Base-by-base conservation (phyloP, 805 yeast species). In the Sugiyamaella mastotermitis region DNA sequence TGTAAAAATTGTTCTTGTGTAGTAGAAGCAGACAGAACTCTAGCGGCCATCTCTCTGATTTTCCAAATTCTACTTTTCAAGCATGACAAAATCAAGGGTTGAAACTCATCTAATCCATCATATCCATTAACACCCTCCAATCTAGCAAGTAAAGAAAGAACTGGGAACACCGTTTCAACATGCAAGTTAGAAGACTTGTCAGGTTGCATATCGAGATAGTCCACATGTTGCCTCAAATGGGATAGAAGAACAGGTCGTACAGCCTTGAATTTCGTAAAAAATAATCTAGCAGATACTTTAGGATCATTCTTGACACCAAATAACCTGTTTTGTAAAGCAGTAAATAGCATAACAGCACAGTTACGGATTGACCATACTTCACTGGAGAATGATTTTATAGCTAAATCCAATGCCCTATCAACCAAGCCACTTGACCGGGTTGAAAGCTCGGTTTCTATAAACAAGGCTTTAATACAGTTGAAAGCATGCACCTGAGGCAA, bases 401-500 rank as follows among this genome's bases (percentile, higher is more conserved):
- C 68, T 15, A 84, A 56, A 18, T 68, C 66, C 19, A 90, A 61
- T 0, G 83, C 81, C 8, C 61, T 58, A 41, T 78, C 78, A 6
- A 80, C 66, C 52, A 65, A 78, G 3, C 60, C 58, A 0, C 72
- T 57, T 8, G 83, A 71, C 1, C 63, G 58, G 1, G 64, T 69
- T 0, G 85, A 63, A n/a, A 92, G 61, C 16, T 71, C 64, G 0
- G 88, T 69, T 41, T 88, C 97, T 16, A 71, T 72, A 47, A 87
- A 79, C 1, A 90, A 66, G 2, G 80, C 80, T 46, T 74, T 77
- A 40, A 92, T 73, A 55, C 94, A 81, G 54, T 90, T 90, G 54
- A 85, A 78, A 0, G 97, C 97, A 61, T 90, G 94, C 0, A 90
- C 95, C 53, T 88, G 97, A 0, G 97, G 92, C 11, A 87, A 66